phyloP scores from a whole-genome alignment of 2,329 filamentous ascomycete species.

The Ceratocystis ficicola region DNA sequence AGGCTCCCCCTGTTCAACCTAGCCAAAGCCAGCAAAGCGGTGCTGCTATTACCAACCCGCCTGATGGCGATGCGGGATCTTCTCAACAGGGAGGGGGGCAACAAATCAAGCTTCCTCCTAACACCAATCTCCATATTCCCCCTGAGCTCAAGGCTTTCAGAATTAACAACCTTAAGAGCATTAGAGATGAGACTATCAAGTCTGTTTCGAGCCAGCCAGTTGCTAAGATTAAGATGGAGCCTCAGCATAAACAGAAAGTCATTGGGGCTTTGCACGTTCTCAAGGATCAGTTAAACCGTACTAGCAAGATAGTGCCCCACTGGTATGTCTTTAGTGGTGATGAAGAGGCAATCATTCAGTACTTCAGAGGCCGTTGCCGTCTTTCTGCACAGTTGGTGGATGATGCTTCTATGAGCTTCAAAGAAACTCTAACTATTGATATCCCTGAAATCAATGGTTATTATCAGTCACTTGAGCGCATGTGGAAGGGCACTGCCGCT shows the following conservation, averaged over 20 bases:
- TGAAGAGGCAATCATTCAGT: neutral
- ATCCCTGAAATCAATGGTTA: slow-evolving; percentile 1
- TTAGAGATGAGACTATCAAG: neutral
- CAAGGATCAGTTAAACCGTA: neutral
- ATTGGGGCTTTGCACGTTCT: neutral
- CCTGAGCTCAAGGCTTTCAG: neutral
- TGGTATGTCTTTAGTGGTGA: slow-evolving; percentile 8
- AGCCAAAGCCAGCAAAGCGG: slow-evolving; percentile 1
- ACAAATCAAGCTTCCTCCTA: neutral
- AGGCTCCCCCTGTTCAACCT: neutral
- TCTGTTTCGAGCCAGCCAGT: neutral
- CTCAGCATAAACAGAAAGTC: neutral
- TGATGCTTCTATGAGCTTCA: neutral
- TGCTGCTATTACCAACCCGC: neutral
- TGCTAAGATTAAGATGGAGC: neutral
- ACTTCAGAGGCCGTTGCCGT: neutral
- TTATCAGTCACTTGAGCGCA: neutral
- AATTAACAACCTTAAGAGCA: neutral
- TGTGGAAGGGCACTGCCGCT: neutral
- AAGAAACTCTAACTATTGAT: slow-evolving; percentile 8
- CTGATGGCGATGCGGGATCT: neutral
- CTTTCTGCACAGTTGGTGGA: neutral
- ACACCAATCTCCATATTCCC: neutral
- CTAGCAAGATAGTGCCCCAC: neutral
- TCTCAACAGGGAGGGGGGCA: neutral